Percentiles rank a stretch among this genome's conserved stretches.
These are phyloP conservation scores for Athelia psychrophila DNA, from an alignment of 1,284 basidiomycete species.

Conservation along the genomic window DNA sequence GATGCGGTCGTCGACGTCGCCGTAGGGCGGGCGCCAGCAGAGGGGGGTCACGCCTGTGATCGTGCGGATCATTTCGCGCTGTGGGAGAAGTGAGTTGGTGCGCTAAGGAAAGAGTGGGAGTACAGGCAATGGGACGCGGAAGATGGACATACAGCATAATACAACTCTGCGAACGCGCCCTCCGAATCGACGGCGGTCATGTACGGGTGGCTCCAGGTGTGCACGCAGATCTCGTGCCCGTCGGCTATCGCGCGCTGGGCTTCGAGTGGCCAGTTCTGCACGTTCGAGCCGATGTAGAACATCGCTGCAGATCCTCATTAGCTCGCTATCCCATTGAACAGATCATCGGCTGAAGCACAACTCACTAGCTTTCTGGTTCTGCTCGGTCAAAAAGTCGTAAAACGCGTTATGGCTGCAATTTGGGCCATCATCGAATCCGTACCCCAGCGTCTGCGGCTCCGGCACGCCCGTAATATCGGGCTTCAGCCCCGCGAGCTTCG, in stretches of 20 bases:
- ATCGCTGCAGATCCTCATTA: slow-evolving; percentile 49
- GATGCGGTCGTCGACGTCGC: slow-evolving; percentile 68
- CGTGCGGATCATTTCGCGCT: slow-evolving; percentile 50
- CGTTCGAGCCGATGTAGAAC: slow-evolving; percentile 81
- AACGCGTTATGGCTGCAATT: slow-evolving; percentile 39
- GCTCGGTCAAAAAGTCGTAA: slow-evolving; percentile 56
- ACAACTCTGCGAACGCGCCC: slow-evolving; percentile 79
- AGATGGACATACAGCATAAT: slow-evolving; percentile 39
- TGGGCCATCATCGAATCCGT: slow-evolving; percentile 70
- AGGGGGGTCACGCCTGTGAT: slow-evolving; percentile 46
- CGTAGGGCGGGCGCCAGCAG: slow-evolving; percentile 51
- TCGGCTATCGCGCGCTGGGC: slow-evolving; percentile 63
- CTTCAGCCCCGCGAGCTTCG: slow-evolving; percentile 39
- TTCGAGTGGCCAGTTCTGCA: slow-evolving; percentile 69
- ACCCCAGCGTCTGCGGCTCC: slow-evolving; percentile 64
- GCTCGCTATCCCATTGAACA: too few species aligned
- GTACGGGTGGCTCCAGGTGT: slow-evolving; percentile 60
- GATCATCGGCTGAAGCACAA: too few species aligned
- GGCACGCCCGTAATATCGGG: slow-evolving; percentile 62
- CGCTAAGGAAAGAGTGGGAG: slow-evolving; percentile 9
- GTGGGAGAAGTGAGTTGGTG: too few species aligned
- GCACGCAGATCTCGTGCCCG: slow-evolving; percentile 64
- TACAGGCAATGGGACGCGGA: neutral
- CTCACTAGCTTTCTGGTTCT: slow-evolving; percentile 70
- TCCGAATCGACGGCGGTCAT: slow-evolving; percentile 73